Evolutionary conservation across 208 protist species (phyloP), one percentile per base, ranked within the genome.

Genomic region (Chromosphaera perkinsii): DNA sequence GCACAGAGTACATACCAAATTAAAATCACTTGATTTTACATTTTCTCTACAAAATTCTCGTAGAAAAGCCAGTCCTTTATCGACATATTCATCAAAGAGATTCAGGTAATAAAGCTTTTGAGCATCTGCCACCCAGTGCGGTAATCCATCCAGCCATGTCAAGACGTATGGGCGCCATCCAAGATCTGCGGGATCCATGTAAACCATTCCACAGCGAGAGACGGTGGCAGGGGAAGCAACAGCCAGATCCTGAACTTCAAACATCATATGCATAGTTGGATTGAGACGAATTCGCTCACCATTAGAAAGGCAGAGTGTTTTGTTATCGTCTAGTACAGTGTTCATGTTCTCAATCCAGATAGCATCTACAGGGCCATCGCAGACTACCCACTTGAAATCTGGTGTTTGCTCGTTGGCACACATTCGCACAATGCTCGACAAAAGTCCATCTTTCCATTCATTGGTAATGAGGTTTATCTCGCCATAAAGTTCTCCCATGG

Each of bases 201-300:
- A 97, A 32, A 98, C 93, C 92, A 98, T 98, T 58, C 94, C 95
- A 69, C 94, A 97, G 24, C 95, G 87, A 17, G 90, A 95, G 32
- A 97, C 94, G 45, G 95, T 98, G 22, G 95, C 95, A 5, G 94
- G 95, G 31, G 93, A 97, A 5, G 95, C 95, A 7, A 96, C 92
- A 39, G 90, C 79, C 0, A 98, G 82, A 75, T 98, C 94, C 2
- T 85, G 58, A 12, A 77, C 92, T 75, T 98, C 93, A 65, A 98
- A 97, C 20, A 97, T 71, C 83, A 97, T 92, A 73, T 91, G 89
- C 58, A 96, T 93, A 17, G 87, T 95, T 32, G 91, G 85, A 29
- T 87, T 88, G 32, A 97, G 82, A 75, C 95, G 95, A 69, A 97
- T 97, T 45, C 94, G 91, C 79, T 96, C 92, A 49, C 89, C 89